Evolutionary conservation across 2,329 filamentous ascomycete genomes (phyloP).

Genomic region (Trichophyton schoenleinii): DNA sequence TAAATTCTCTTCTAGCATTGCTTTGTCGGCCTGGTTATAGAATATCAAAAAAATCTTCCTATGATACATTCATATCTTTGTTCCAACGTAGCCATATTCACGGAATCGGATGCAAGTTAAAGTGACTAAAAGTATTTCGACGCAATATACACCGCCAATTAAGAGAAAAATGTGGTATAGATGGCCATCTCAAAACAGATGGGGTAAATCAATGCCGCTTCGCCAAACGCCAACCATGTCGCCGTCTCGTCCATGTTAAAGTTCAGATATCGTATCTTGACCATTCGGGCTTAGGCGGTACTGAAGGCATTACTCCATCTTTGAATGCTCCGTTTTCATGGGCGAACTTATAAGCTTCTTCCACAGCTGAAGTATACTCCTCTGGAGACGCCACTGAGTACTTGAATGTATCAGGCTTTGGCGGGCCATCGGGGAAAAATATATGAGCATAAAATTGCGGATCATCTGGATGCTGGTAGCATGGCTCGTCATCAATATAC

Average conservation of each 20-base stretch:
- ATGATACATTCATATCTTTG: background rate
- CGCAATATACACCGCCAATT: background rate
- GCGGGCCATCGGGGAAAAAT: slow-evolving; percentile 61
- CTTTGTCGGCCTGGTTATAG: background rate
- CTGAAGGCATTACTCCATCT: slow-evolving; percentile 58
- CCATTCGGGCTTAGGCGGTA: slow-evolving; percentile 68
- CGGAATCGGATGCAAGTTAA: too few relatives aligned
- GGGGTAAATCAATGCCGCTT: background rate
- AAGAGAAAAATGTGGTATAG: background rate
- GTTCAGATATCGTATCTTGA: slow-evolving; percentile 57
- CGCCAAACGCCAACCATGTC: background rate
- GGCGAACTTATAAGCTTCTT: slow-evolving; percentile 53
- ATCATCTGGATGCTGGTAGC: slow-evolving; percentile 39
- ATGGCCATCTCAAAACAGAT: background rate
- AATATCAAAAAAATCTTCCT: background rate
- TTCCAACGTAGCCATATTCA: background rate
- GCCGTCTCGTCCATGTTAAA: background rate
- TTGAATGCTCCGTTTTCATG: slow-evolving; percentile 54
- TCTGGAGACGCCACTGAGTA: slow-evolving; percentile 40
- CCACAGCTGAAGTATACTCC: slow-evolving; percentile 42
- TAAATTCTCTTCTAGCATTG: background rate
- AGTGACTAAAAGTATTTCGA: background rate
- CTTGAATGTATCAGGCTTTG: slow-evolving; percentile 34
- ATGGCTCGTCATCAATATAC: slow-evolving; percentile 44
- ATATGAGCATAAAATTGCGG: slow-evolving; percentile 51